Percentiles rank a stretch among this genome's conserved stretches.
phyloP scores from a whole-genome alignment of 805 yeast genomes.

The Hanseniaspora mollemarum region DNA sequence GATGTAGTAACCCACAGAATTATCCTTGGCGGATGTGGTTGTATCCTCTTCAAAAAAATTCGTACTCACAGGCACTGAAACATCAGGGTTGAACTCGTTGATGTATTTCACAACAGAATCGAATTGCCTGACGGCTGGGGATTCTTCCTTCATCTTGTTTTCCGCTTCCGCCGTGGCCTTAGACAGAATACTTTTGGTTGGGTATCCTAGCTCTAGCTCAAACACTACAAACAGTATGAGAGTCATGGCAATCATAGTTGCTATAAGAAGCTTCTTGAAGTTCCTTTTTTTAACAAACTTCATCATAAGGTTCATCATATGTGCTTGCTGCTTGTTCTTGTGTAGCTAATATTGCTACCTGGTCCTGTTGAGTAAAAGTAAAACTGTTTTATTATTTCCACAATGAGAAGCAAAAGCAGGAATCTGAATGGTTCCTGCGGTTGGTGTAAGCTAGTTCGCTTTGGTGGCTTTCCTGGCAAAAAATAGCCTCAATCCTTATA shows the following conservation, averaged over 20 bases:
- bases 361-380: too few relatives aligned
- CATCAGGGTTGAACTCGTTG: not conserved
- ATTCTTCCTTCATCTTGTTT: not conserved
- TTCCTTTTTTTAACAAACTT: not conserved
- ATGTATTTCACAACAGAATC: not conserved
- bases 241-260: not conserved
- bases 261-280: not conserved
- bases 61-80: not conserved
- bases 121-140: not conserved
- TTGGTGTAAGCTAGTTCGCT: too few relatives aligned
- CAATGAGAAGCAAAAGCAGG: too few relatives aligned
- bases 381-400: too few relatives aligned
- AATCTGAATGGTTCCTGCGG: too few relatives aligned
- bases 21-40: not conserved
- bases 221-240: not conserved
- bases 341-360: too few relatives aligned
- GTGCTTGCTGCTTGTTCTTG: too few relatives aligned
- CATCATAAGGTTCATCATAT: not conserved
- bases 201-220: not conserved
- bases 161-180: not conserved
- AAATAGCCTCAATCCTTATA: too few relatives aligned
- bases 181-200: not conserved
- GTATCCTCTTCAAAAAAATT: slow-evolving; percentile 3
- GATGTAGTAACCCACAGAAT: slow-evolving; percentile 1
- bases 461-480: too few relatives aligned